phyloP scores from a whole-genome alignment of 495 filamentous ascomycete species.

The Achaetomiella virescens region DNA sequence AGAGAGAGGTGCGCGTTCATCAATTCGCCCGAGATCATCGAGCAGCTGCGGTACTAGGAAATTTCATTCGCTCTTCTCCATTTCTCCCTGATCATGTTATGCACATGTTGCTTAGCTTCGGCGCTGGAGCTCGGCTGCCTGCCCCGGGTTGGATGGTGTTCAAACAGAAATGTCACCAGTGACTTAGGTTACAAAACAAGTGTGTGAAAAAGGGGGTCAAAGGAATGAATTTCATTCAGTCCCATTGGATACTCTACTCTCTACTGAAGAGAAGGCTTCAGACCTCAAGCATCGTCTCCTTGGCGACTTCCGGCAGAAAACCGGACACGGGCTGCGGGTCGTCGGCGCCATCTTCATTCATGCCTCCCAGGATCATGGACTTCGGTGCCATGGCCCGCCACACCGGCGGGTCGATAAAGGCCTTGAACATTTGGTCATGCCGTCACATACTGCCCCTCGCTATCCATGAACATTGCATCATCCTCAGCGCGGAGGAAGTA shows the following conservation, averaged over 20 bases:
- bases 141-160: no score
- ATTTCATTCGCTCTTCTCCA: no score
- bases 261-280: no score
- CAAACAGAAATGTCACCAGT: no score
- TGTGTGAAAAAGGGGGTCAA: no score
- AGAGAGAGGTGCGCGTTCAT: background rate
- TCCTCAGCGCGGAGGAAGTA: conserved; percentile 53
- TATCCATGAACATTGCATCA: conserved; percentile 46
- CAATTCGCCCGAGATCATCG: background rate
- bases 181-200: no score
- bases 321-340: conserved; percentile 16
- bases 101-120: no score
- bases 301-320: background rate
- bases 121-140: no score
- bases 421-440: conserved; percentile 54
- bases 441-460: conserved; percentile 42
- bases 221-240: no score
- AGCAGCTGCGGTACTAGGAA: background rate
- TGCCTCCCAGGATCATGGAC: conserved; percentile 41
- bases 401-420: conserved; percentile 43
- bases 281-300: background rate
- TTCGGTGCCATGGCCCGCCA: conserved; percentile 38
- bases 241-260: no score
- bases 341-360: conserved; percentile 38
- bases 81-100: no score